Base-by-base conservation (phyloP, 257 asterid species). In the Solanum sparsipilum region DNA sequence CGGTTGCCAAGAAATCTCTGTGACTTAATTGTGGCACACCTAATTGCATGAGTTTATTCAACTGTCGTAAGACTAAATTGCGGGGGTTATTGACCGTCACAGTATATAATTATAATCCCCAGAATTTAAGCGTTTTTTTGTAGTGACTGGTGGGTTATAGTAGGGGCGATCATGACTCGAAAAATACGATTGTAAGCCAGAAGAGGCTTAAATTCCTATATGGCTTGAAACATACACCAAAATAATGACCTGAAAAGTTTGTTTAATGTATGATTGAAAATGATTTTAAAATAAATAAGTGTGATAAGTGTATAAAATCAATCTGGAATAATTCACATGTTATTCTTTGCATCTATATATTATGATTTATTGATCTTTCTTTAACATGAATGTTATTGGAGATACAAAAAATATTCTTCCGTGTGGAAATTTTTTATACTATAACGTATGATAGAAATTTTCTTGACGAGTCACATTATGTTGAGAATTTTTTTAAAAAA, bases 71-170 rank as follows among this genome's bases (percentile, higher is more conserved):
- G 18, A 46, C 20, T 46, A 46, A 13, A 46, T 46, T 46, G 58
- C 0, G 0, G 1, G 20, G 20, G 58, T 46, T 46, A 13, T 46
- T 46, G 58, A 46, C 58, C 7, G 0, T 46, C 56, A 4, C 20
- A 46, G 3, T 46, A 13, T 46, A 13, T 46, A 46, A 46, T 46
- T 13, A 46, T 13, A 13, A 46, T 4, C 58, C 7, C 7, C 2
- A 46, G 1, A 46, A 46, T 4, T 46, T 13, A 7, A 46, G 20
- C 20, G 0, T 46, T 46, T 35, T 13, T 46, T 46, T 13, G 46
- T 46, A 41, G 1, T 41, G 5, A 44, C 5, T 46, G 63, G 23
- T 16, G 63, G 9, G 23, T 52, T 52, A 52, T 52, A 16, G 23
- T 52, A 5, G 1, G 3, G 23, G 23, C 0, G 3, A 16, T 52